These are phyloP conservation scores for Monosporascus sp. DNA, from an alignment of 2,329 filamentous ascomycete species.

Conservation along the genomic window DNA sequence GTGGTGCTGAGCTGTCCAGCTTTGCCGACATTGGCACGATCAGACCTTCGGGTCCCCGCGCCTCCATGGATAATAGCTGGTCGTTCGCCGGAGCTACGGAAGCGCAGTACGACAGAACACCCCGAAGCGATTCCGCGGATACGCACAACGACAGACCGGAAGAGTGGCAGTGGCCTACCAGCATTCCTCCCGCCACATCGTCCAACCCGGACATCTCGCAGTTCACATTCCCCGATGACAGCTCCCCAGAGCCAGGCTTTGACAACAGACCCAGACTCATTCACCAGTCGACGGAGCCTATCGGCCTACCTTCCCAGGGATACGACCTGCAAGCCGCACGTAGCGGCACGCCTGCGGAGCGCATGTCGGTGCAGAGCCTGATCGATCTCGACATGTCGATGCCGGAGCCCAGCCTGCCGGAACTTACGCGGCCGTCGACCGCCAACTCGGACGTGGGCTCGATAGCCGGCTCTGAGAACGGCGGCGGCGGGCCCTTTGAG, in stretches of 20 bases:
- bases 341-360: conserved; percentile 31
- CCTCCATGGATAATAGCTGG: conserved; percentile 44
- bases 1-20: conserved; percentile 48
- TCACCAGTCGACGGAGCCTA: conserved; percentile 48
- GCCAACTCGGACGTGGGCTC: conserved; percentile 55
- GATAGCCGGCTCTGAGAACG: conserved; percentile 50
- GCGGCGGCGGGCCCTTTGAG: conserved; percentile 54
- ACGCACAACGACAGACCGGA: conserved; percentile 45
- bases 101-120: conserved; percentile 39
- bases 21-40: conserved; percentile 60
- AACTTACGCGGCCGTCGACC: conserved; percentile 50
- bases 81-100: conserved; percentile 37
- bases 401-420: conserved; percentile 42
- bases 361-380: conserved; percentile 38
- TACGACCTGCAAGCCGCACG: conserved; percentile 36
- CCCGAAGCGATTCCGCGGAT: conserved; percentile 54
- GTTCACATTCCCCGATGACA: conserved; percentile 39
- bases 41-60: conserved; percentile 35
- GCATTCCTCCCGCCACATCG: conserved; percentile 43
- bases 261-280: conserved; percentile 38
- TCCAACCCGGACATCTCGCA: conserved; percentile 48
- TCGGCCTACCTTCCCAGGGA: conserved; percentile 32
- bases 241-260: conserved; percentile 19
- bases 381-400: conserved; percentile 53
- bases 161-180: conserved; percentile 55